Evolutionary conservation across 2,329 filamentous ascomycete genomes (phyloP), one percentile per base, ranked within the genome.

Genomic region (Ambrosiella cleistominuta): DNA sequence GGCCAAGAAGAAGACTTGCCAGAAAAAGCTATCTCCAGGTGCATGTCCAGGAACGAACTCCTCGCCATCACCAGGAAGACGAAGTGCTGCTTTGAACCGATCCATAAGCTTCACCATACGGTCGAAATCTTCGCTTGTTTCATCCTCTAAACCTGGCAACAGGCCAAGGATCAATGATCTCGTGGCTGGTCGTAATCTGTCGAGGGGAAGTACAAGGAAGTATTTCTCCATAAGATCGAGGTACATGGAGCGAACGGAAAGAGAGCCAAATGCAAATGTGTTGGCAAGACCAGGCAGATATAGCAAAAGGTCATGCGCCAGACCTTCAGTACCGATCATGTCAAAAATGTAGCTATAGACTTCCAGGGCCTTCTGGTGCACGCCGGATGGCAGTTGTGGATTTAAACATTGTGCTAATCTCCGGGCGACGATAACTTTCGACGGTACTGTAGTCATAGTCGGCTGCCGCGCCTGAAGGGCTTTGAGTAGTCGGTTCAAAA

Each of bases 71-170:
- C 35, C 38, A 1, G 62, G 57, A 36, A 81, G 72, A 59, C 82
- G 75, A 64, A 89, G 79, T 53, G 80, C 77, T 60, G 77, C 70
- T 65, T 90, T 88, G 67, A 97, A 82, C 59, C 79, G 82, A 64
- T 93, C 85, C 52, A 97, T 68, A 8, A 95, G 80, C 60, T 78
- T 80, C 58, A 95, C 69, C 1, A 90, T 94, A 57, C 86, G 80
- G 62, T 97, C 91, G 68, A 97, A 98, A 67, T 98, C 94, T 67
- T 98, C 93, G 63, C 90, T 94, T 7, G 88, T 94, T 68, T 97
- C 93, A 63, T 98, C 93, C 69, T 98, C 93, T 2, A 98, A 71
- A 0, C 90, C 93, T 0, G 93, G 93, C 2, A 98, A 74, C 37
- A 98, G 74, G n/a, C 88, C 85, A 17, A 98, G 73, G 61, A 97